These are phyloP conservation scores for Candida glucosophila DNA, from an alignment of 1,139 yeast genomes.

Conservation along the genomic window DNA sequence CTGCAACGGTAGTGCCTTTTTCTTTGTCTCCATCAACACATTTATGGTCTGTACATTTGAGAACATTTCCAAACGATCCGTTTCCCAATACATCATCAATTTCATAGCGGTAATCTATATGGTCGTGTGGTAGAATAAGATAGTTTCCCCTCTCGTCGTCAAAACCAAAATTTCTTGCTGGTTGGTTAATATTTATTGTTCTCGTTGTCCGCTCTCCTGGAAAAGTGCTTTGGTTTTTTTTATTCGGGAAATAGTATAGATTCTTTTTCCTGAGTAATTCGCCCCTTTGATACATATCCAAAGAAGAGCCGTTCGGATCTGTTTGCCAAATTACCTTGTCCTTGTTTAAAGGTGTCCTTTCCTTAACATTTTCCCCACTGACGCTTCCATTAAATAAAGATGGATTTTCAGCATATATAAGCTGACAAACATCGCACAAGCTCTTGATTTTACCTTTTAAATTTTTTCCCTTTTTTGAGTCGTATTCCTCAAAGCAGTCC, in stretches of 20 bases:
- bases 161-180: conserved; percentile 54
- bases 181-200: conserved; percentile 35
- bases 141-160: conserved; percentile 68
- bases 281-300: conserved; percentile 46
- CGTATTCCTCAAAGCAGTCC: too few species aligned
- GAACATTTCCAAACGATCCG: conserved; percentile 81
- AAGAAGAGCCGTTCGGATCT: conserved; percentile 3
- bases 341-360: conserved; percentile 2
- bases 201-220: too few species aligned
- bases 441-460: too few species aligned
- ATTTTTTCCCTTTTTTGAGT: too few species aligned
- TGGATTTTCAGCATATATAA: too few species aligned
- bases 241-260: conserved; percentile 29
- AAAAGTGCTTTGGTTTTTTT: conserved; percentile 5
- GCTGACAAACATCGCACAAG: too few species aligned
- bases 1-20: conserved; percentile 42
- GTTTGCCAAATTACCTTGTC: conserved; percentile 1
- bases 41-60: conserved; percentile 64
- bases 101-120: conserved; percentile 68
- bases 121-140: conserved; percentile 51
- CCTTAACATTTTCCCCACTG: conserved; percentile 2
- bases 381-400: conserved; percentile 9
- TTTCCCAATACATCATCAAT: conserved; percentile 54
- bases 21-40: conserved; percentile 15
- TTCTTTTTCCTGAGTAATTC: conserved; percentile 36